Evolutionary conservation across 768 basidiomycete genomes (phyloP).

Genomic region (Suillus cothurnatus): DNA sequence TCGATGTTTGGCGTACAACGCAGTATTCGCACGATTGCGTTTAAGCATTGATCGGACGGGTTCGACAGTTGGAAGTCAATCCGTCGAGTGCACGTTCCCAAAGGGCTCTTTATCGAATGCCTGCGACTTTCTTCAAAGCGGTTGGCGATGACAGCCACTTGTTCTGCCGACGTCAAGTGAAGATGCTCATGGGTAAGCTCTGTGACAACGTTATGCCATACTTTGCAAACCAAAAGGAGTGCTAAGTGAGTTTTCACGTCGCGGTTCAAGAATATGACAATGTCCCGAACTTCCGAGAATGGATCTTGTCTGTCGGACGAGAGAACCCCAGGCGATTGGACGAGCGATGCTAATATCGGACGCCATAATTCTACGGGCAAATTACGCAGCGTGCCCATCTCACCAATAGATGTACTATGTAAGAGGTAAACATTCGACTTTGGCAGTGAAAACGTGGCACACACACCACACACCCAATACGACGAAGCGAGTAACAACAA

Average conservation of each 20-base stretch:
- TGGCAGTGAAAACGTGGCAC: background rate
- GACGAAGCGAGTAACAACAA: background rate
- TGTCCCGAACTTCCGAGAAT: slow-evolving; percentile 37
- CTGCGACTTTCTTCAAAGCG: slow-evolving; percentile 34
- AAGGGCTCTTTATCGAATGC: slow-evolving; percentile 22
- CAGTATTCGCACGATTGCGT: slow-evolving; percentile 38
- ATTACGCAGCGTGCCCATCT: slow-evolving; percentile 12
- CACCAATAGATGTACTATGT: background rate
- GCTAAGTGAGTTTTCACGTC: slow-evolving; percentile 28
- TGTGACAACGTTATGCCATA: slow-evolving; percentile 39
- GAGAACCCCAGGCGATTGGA: slow-evolving; percentile 36
- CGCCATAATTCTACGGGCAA: slow-evolving; percentile 45
- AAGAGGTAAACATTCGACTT: background rate
- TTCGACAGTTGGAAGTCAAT: slow-evolving; percentile 45
- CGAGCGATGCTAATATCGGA: slow-evolving; percentile 37
- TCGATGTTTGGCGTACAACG: slow-evolving; percentile 45
- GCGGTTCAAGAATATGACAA: slow-evolving; percentile 35
- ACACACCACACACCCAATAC: background rate
- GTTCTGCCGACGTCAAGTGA: slow-evolving; percentile 37
- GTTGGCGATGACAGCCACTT: slow-evolving; percentile 37
- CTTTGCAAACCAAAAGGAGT: slow-evolving; percentile 39
- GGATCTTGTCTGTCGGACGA: slow-evolving; percentile 41
- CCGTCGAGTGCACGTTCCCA: slow-evolving; percentile 43
- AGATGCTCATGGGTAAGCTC: slow-evolving; percentile 46
- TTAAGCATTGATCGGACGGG: slow-evolving; percentile 21